These are phyloP conservation scores for Eucalyptus rudis DNA, from an alignment of 345 rosid species.

Conservation along the genomic window DNA sequence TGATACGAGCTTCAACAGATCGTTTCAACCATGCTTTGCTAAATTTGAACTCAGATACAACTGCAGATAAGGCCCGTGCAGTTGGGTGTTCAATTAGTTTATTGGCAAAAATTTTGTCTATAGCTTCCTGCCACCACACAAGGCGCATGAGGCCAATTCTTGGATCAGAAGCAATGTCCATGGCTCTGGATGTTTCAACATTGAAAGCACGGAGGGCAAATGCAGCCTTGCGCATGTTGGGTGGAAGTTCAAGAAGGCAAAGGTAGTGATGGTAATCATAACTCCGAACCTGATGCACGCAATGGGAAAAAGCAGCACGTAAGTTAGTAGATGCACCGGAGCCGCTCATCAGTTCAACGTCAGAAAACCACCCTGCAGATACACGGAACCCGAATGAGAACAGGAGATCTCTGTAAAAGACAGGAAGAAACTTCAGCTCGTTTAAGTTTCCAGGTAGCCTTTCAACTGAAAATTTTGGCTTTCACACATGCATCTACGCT, in stretches of 20 bases:
- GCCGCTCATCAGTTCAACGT: constrained; percentile 37
- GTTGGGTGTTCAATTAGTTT: constrained; percentile 67
- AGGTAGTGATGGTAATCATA: constrained; percentile 97
- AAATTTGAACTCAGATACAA: constrained; percentile 48
- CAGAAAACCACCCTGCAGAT: constrained; percentile 7
- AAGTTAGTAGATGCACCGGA: constrained; percentile 23
- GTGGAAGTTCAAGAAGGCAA: constrained; percentile 90
- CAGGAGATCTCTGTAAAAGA: neutral
- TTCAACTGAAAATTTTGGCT: neutral
- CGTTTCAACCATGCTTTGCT: constrained; percentile 80
- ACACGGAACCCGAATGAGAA: neutral
- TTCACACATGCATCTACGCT: neutral
- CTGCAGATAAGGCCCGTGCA: constrained; percentile 72
- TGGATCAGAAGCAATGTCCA: constrained; percentile 92
- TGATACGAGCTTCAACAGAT: constrained; percentile 79
- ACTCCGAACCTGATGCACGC: constrained; percentile 79
- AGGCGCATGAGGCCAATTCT: constrained; percentile 85
- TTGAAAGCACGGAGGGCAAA: constrained; percentile 90
- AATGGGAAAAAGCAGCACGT: constrained; percentile 67
- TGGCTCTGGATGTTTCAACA: constrained; percentile 86
- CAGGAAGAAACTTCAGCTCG: neutral
- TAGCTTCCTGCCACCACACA: constrained; percentile 91
- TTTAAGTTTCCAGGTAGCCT: neutral
- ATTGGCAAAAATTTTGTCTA: constrained; percentile 66
- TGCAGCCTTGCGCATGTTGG: constrained; percentile 71